phyloP scores from a whole-genome alignment of 768 basidiomycete genomes.

The Russula virescens region DNA sequence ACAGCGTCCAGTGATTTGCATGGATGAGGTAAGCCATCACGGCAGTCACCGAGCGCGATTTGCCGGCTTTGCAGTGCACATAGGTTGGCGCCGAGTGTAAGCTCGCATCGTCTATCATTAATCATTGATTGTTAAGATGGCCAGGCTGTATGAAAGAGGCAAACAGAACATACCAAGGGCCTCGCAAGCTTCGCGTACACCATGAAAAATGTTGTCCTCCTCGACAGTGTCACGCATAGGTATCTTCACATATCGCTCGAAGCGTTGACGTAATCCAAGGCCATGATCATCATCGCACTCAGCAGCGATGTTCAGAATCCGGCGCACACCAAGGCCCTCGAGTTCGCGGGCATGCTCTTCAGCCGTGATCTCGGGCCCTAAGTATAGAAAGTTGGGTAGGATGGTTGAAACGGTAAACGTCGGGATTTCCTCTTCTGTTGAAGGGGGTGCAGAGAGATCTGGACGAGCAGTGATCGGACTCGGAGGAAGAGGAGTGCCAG shows the following conservation, averaged over 20 bases:
- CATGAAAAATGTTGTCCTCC: conserved; percentile 79
- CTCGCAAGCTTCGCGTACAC: conserved; percentile 80
- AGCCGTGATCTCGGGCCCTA: conserved; percentile 81
- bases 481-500: conserved; percentile 41
- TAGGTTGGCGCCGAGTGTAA: conserved; percentile 86
- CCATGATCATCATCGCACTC: conserved; percentile 88
- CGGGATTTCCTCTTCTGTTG: conserved; percentile 55
- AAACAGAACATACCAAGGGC: conserved; percentile 62
- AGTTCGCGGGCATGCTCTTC: conserved; percentile 73
- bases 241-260: conserved; percentile 81
- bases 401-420: conserved; percentile 85
- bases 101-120: conserved; percentile 82
- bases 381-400: conserved; percentile 82
- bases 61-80: conserved; percentile 95
- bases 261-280: conserved; percentile 55
- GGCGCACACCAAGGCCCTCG: conserved; percentile 66
- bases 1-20: conserved; percentile 94
- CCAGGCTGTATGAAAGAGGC: conserved; percentile 4
- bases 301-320: conserved; percentile 86
- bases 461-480: conserved; percentile 64
- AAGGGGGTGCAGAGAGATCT: conserved; percentile 52
- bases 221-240: conserved; percentile 96
- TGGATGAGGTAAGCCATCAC: conserved; percentile 98
- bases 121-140: not conserved
- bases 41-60: conserved; percentile 91